A percentile compares a stretch with the other conserved stretches of the same genome.
Conservation (phyloP, 129 eudicot species). For the Flaveria brownii region DNA sequence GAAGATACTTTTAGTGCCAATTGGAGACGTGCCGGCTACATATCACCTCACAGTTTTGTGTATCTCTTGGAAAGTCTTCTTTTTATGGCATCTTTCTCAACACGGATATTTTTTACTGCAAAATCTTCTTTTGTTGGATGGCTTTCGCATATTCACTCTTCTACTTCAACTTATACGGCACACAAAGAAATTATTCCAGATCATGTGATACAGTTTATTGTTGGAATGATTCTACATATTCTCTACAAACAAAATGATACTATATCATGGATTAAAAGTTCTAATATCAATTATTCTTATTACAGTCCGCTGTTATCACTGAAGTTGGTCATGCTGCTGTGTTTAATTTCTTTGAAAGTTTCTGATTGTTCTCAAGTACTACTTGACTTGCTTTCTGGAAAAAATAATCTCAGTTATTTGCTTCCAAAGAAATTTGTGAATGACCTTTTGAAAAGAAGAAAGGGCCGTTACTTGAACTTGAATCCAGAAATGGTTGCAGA, state of each 20-base stretch:
- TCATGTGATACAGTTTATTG: slow-evolving; percentile 24
- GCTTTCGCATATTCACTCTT: slow-evolving; percentile 25
- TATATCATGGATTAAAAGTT: slow-evolving; percentile 42
- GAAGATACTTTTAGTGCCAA: slow-evolving; percentile 41
- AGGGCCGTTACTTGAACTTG: slow-evolving; percentile 1
- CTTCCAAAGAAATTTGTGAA: slow-evolving; percentile 51
- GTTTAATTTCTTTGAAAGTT: slow-evolving; percentile 43
- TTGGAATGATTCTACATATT: slow-evolving; percentile 14
- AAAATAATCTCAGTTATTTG: slow-evolving; percentile 24
- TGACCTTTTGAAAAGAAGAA: slow-evolving; percentile 22
- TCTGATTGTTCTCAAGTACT: slow-evolving; percentile 24
- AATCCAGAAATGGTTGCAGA: slow-evolving; percentile 35
- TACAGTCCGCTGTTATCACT: slow-evolving; percentile 47
- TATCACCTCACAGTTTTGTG: slow-evolving; percentile 60
- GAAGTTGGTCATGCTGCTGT: slow-evolving; percentile 51
- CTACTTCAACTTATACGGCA: slow-evolving; percentile 9
- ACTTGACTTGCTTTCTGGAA: slow-evolving; percentile 18
- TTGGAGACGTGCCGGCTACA: slow-evolving; percentile 42
- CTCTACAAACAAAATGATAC: slow-evolving; percentile 32
- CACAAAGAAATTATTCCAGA: background rate
- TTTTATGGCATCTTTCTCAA: slow-evolving; percentile 35
- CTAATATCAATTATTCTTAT: background rate
- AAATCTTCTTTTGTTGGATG: slow-evolving; percentile 62
- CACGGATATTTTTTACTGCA: slow-evolving; percentile 39
- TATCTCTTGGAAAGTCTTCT: slow-evolving; percentile 58